Conservation (phyloP, 305 asterid species). For the Fraxinus latifolia region DNA sequence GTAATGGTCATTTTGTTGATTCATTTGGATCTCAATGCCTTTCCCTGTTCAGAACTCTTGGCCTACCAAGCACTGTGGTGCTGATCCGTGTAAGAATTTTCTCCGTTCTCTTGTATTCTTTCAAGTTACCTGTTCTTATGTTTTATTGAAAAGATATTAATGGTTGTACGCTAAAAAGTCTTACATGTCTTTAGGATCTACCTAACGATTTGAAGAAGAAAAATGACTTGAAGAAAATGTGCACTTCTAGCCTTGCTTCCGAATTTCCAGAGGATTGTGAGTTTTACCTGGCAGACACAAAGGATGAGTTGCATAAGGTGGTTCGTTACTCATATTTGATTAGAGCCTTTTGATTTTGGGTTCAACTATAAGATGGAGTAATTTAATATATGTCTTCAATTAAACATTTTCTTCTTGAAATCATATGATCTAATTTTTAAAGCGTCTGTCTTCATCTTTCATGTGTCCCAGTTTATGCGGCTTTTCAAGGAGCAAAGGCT, state of each 20-base stretch:
- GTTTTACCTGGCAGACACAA: slow-evolving; percentile 72
- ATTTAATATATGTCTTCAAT: slow-evolving; percentile 6
- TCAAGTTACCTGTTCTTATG: not conserved
- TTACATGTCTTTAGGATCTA: slow-evolving; percentile 53
- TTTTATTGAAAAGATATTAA: not conserved
- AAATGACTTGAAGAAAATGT: slow-evolving; percentile 65
- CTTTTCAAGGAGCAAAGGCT: slow-evolving; percentile 85
- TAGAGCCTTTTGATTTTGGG: not conserved
- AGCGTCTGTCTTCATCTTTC: slow-evolving; percentile 17
- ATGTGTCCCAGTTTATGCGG: slow-evolving; percentile 59
- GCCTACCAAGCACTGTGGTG: slow-evolving; percentile 88
- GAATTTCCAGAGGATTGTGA: slow-evolving; percentile 92
- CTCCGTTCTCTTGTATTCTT: not conserved
- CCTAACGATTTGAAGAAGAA: slow-evolving; percentile 65
- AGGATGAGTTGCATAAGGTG: slow-evolving; percentile 89
- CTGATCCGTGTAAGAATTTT: slow-evolving; percentile 69
- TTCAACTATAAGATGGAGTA: not conserved
- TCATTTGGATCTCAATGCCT: slow-evolving; percentile 89
- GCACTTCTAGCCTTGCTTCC: slow-evolving; percentile 60
- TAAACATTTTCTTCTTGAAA: slow-evolving; percentile 9
- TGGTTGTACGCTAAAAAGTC: not conserved
- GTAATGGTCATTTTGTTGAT: slow-evolving; percentile 51
- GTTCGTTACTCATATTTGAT: slow-evolving; percentile 11
- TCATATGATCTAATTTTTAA: slow-evolving; percentile 4
- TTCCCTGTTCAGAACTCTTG: slow-evolving; percentile 80